Evolutionary conservation across 1,284 basidiomycete genomes (phyloP), one percentile per base, ranked within the genome.

Genomic region (Macrocystidia cucumis): DNA sequence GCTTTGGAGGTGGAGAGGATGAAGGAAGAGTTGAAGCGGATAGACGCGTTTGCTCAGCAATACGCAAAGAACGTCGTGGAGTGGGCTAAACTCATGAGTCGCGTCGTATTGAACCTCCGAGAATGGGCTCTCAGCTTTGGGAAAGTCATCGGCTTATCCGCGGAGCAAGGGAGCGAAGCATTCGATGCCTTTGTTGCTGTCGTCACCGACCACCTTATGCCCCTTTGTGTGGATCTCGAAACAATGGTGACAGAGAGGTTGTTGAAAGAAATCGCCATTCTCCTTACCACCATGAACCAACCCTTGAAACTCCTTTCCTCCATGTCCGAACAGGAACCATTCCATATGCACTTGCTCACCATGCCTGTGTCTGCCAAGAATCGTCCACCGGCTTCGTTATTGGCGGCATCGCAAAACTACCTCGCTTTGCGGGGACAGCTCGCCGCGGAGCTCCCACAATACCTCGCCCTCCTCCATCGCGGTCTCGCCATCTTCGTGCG

Each of bases 401-500:
- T 83, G 12, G 75, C 78, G 13, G 79, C 82, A 2, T 85, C 80
- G 2, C 69, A 74, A 35, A 77, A 76, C 28, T 89, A 87, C 52
- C 59, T 85, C 16, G 84, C 81, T 0, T 64, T 89, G 2, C 69
- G 81, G 9, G 78, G 69, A 0, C 79, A 86, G 43, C 66, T 89
- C 6, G 67, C 67, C 0, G 57, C 66, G 0, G 86, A 89, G 43
- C 66, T 89, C 2, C 85, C 85, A 0, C 51, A 55, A 2, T 80
- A 81, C 45, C 52, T 85, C n/a, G 44, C 43, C 3, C 60, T 78
- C 14, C 54, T 86, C 38, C 65, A 80, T 44, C 59, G 58, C 13
- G 83, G 81, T 9, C 60, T 84, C 20, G 60, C 61, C 0, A 49
- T 63, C 2, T 65, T 66, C 35, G 61, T 82, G 0, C 48, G 62